These are phyloP conservation scores for Trichoderma pleuroti DNA, from an alignment of 2,329 filamentous ascomycete species.

Conservation along the genomic window DNA sequence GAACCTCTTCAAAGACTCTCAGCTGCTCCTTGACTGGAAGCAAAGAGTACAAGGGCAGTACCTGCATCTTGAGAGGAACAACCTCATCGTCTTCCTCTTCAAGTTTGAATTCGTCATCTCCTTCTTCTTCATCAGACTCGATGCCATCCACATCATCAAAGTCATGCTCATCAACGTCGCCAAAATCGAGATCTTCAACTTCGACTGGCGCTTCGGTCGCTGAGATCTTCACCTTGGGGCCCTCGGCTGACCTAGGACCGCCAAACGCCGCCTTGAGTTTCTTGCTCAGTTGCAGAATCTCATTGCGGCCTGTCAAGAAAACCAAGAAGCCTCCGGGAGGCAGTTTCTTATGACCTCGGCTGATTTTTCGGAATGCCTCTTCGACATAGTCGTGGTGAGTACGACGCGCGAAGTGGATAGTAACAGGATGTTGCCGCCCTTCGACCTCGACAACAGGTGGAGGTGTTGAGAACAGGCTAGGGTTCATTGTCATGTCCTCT, in stretches of 20 bases:
- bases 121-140: constrained; percentile 50
- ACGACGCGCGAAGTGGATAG: constrained; percentile 78
- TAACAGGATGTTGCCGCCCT: constrained; percentile 87
- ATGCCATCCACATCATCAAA: constrained; percentile 60
- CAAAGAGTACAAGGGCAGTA: constrained; percentile 91
- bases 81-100: constrained; percentile 57
- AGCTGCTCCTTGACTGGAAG: constrained; percentile 88
- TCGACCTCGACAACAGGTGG: constrained; percentile 87
- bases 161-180: constrained; percentile 61
- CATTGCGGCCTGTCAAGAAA: constrained; percentile 89
- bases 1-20: constrained; percentile 80
- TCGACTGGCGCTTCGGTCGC: constrained; percentile 76
- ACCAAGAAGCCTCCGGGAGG: constrained; percentile 89
- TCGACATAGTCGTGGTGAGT: constrained; percentile 87
- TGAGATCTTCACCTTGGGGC: constrained; percentile 69
- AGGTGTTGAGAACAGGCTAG: constrained; percentile 68
- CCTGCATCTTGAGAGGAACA: constrained; percentile 71
- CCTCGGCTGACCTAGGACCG: constrained; percentile 52
- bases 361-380: constrained; percentile 84
- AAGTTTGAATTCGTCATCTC: constrained; percentile 61
- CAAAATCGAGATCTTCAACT: constrained; percentile 82
- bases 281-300: constrained; percentile 82
- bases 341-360: constrained; percentile 81
- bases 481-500: constrained; percentile 84
- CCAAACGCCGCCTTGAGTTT: constrained; percentile 66